These are phyloP conservation scores for Saksenaea vasiformis DNA, from an alignment of 371 early-diverging fungal genomes.

Conservation along the genomic window DNA sequence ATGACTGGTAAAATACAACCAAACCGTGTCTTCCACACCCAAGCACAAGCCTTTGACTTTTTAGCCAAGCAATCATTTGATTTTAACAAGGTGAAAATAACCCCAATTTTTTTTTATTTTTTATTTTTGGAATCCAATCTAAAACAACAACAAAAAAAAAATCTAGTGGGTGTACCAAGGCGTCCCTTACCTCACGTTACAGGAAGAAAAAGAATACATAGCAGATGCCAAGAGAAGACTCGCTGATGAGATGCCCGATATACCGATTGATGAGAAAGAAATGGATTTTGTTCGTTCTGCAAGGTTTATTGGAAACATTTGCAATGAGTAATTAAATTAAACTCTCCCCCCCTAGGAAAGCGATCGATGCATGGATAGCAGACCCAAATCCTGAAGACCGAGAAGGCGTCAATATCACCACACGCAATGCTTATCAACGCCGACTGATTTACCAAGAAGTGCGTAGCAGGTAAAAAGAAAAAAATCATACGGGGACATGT, in stretches of 20 bases:
- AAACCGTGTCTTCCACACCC: constrained; percentile 65
- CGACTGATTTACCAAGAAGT: constrained; percentile 74
- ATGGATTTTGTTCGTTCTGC: constrained; percentile 52
- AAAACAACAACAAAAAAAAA: background rate
- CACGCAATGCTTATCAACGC: constrained; percentile 59
- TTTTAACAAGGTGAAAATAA: constrained; percentile 69
- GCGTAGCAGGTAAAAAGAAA: constrained; percentile 47
- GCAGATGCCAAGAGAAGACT: constrained; percentile 43
- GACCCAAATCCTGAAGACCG: constrained; percentile 30
- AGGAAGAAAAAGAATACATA: constrained; percentile 60
- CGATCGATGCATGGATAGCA: constrained; percentile 52
- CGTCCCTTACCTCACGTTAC: constrained; percentile 70
- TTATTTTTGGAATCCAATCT: too few species aligned
- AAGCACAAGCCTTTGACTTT: constrained; percentile 80
- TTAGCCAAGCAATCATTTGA: constrained; percentile 76
- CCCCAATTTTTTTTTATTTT: too few species aligned
- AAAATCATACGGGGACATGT: too few species aligned
- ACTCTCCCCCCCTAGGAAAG: constrained; percentile 24
- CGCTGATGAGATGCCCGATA: constrained; percentile 59
- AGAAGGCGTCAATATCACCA: constrained; percentile 50
- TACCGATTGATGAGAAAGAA: constrained; percentile 64
- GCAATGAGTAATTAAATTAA: background rate
- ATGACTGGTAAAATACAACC: constrained; percentile 60
- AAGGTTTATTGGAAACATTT: constrained; percentile 29
- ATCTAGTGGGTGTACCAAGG: constrained; percentile 69